phyloP scores from a whole-genome alignment of 2,329 filamentous ascomycete genomes.

The Claviceps monticola region DNA sequence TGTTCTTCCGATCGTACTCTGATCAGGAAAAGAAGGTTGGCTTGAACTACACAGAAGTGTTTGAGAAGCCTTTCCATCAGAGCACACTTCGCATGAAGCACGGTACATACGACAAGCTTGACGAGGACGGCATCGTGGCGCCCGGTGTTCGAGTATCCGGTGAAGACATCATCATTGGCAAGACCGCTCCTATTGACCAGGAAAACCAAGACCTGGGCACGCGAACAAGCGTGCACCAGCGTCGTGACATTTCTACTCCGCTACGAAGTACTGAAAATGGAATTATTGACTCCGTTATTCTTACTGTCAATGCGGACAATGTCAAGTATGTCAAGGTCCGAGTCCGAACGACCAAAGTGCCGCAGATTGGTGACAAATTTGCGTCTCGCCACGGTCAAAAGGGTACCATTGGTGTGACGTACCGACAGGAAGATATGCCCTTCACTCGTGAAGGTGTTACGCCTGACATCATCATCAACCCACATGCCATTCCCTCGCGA shows the following conservation, averaged over 20 bases:
- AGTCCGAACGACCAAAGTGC: conserved; percentile 92
- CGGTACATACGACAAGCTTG: conserved; percentile 92
- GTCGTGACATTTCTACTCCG: conserved; percentile 91
- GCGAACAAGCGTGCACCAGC: conserved; percentile 76
- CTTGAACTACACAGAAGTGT: conserved; percentile 81
- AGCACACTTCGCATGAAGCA: conserved; percentile 89
- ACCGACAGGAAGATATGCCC: conserved; percentile 96
- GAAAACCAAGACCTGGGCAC: conserved; percentile 91
- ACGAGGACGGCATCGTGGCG: conserved; percentile 88
- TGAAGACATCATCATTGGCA: conserved; percentile 98
- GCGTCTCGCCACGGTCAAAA: conserved; percentile 98
- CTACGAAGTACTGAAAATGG: conserved; percentile 91
- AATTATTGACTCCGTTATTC: conserved; percentile 83
- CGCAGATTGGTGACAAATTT: conserved; percentile 98
- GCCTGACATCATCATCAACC: conserved; percentile 96
- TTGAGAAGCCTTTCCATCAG: conserved; percentile 83
- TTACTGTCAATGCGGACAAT: conserved; percentile 91
- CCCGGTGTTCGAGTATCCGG: conserved; percentile 91
- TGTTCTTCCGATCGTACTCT: conserved; percentile 96
- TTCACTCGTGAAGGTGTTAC: conserved; percentile 85
- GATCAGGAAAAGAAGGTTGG: conserved; percentile 95
- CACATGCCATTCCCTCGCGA: conserved; percentile 97
- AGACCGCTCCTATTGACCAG: conserved; percentile 86
- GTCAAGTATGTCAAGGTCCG: conserved; percentile 94
- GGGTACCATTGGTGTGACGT: conserved; percentile 97